These are phyloP conservation scores for Tricholoma bakamatsutake DNA, from an alignment of 768 basidiomycete species.

Conservation along the genomic window DNA sequence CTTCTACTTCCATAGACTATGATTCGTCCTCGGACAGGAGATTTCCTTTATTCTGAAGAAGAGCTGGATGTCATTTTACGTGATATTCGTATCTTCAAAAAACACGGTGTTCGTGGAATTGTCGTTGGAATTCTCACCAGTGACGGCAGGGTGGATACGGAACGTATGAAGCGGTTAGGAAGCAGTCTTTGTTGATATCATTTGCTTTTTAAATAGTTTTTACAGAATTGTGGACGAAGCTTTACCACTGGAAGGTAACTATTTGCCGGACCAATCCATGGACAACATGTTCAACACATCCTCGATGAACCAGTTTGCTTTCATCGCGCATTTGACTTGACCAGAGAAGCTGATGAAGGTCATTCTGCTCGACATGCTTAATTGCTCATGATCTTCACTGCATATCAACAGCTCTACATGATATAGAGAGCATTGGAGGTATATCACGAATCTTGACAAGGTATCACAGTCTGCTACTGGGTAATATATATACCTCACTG, in stretches of 20 bases:
- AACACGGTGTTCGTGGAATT: slow-evolving; percentile 53
- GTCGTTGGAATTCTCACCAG: slow-evolving; percentile 59
- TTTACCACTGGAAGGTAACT: slow-evolving; percentile 54
- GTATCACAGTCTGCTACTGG: slow-evolving; percentile 27
- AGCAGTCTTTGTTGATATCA: not conserved
- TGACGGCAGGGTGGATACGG: slow-evolving; percentile 55
- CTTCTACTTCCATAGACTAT: slow-evolving; percentile 46
- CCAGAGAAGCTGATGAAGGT: slow-evolving; percentile 49
- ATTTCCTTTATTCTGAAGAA: slow-evolving; percentile 64
- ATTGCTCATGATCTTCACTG: not conserved
- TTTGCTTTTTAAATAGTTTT: not conserved
- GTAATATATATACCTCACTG: not conserved
- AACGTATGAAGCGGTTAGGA: slow-evolving; percentile 49
- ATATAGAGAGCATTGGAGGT: slow-evolving; percentile 51
- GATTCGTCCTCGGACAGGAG: slow-evolving; percentile 75
- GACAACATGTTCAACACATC: not conserved
- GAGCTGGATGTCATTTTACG: slow-evolving; percentile 73
- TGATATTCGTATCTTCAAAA: slow-evolving; percentile 61
- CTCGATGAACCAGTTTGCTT: slow-evolving; percentile 53
- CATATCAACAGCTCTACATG: slow-evolving; percentile 31
- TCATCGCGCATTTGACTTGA: slow-evolving; percentile 78
- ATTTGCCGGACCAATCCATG: not conserved
- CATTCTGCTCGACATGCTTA: slow-evolving; percentile 4
- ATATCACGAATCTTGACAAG: slow-evolving; percentile 79
- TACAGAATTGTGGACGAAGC: slow-evolving; percentile 52